Base-by-base conservation (phyloP, 352 stramenopile species). In the Phytopythium sindhum region DNA sequence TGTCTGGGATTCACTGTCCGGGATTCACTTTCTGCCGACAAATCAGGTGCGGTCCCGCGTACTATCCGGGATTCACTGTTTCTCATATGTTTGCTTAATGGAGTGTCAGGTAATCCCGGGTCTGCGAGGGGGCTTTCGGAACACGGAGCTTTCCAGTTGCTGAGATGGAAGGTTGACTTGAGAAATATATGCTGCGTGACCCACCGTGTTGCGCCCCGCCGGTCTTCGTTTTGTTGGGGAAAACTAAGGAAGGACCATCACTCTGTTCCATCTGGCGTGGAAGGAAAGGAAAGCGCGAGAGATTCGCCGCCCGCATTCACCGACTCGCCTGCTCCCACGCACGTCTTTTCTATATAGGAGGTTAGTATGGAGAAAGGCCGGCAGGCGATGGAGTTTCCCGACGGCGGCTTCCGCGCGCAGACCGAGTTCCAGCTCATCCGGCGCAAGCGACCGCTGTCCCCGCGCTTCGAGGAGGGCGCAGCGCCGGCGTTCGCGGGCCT, bases 391-490 rank as follows among this genome's bases (percentile, higher is more conserved):
- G 64, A 72, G 37, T 53, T 69, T 12, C 23, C 59, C 33, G 62
- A 55, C 29, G 52, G 44, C 31, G 60, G 53, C 26, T 24, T 31
- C 26, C 45, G 42, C 4, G 64, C 63, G 17, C n/a, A n/a, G n/a
- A 57, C 70, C 5, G 64, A 69, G 31, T 66, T 73, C 66, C 65
- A 71, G 54, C 60, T 84, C 21, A 79, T 79, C 61, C 70, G 75
- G 35, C 75, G 75, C 64, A 84, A 84, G 60, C 70, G 75, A 9
- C 73, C 75, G 48, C 75, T 74, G 62, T 74, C 74, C 24, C 67
- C 70, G 19, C 68, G 53, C 44, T 55, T 4, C 57, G 51, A 44
- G 33, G 29, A 48, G 41, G 12, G 28, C 9, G 37, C 64, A 4
- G 17, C 53, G 26, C 19, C 17, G 26, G 10, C 35, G 14, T 39